phyloP scores from a whole-genome alignment of 2,329 filamentous ascomycete genomes.

The Fusarium zealandicum region DNA sequence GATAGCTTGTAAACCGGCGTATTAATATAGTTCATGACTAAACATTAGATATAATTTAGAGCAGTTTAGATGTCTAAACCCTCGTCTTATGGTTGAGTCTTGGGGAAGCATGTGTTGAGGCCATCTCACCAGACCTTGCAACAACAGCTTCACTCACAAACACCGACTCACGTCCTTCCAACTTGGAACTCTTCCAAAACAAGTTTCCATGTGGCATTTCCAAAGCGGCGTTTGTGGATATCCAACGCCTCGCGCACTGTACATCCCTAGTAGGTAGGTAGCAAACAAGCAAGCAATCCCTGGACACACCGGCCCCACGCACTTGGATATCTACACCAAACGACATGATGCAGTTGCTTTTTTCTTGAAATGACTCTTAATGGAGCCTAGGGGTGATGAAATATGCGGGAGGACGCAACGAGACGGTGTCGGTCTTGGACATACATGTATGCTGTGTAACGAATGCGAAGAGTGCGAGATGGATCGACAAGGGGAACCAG shows the following conservation, averaged over 20 bases:
- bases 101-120: too few species aligned
- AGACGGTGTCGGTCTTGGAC: not conserved
- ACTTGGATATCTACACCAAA: slow-evolving; percentile 19
- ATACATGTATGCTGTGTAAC: slow-evolving; percentile 16
- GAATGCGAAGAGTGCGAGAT: slow-evolving; percentile 3
- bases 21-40: too few species aligned
- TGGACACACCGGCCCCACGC: slow-evolving; percentile 14
- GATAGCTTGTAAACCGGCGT: too few species aligned
- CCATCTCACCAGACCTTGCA: too few species aligned
- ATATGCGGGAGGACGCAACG: slow-evolving; percentile 1
- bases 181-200: slow-evolving; percentile 24
- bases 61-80: too few species aligned
- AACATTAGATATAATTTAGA: too few species aligned
- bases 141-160: not conserved
- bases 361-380: slow-evolving; percentile 8
- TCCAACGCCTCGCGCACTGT: slow-evolving; percentile 32
- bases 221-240: slow-evolving; percentile 8
- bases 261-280: not conserved
- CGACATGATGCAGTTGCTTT: not conserved
- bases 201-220: slow-evolving; percentile 26
- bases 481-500: not conserved
- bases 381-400: not conserved
- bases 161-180: not conserved
- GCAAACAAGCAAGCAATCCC: slow-evolving; percentile 28
- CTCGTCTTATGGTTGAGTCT: too few species aligned